Conservation (phyloP, 495 filamentous ascomycete species). For the Xylaria sp. region DNA sequence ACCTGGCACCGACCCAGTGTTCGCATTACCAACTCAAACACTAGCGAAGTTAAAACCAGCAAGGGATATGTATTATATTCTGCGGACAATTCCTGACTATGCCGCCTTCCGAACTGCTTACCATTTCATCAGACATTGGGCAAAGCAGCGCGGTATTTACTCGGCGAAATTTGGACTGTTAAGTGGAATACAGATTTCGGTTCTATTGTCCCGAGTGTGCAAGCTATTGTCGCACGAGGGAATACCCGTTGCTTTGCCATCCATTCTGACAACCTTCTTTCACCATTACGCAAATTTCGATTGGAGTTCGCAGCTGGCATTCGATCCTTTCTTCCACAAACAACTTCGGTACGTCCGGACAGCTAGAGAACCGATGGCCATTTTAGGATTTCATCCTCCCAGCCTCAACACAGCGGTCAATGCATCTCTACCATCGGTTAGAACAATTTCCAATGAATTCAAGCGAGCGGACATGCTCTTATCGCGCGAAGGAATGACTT, state of each 20-base stretch:
- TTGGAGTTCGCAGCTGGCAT: slow-evolving; percentile 55
- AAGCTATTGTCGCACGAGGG: slow-evolving; percentile 50
- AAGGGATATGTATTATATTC: slow-evolving; percentile 62
- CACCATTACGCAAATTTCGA: slow-evolving; percentile 63
- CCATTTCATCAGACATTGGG: slow-evolving; percentile 61
- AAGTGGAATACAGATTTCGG: slow-evolving; percentile 62
- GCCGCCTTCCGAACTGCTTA: slow-evolving; percentile 59
- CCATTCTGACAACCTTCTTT: slow-evolving; percentile 61
- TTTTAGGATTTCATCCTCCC: slow-evolving; percentile 62
- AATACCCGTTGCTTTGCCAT: slow-evolving; percentile 42
- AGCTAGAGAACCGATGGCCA: slow-evolving; percentile 60
- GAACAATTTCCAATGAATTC: slow-evolving; percentile 58
- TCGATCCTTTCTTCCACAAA: slow-evolving; percentile 59
- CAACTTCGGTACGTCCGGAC: slow-evolving; percentile 54
- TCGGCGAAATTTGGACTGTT: slow-evolving; percentile 64
- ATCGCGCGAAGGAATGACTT: slow-evolving; percentile 42
- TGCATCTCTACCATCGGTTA: slow-evolving; percentile 54
- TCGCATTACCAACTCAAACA: slow-evolving; percentile 53
- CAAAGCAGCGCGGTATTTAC: slow-evolving; percentile 62
- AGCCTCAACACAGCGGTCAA: slow-evolving; percentile 59
- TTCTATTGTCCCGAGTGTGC: slow-evolving; percentile 59
- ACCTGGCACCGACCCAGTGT: slow-evolving; percentile 52
- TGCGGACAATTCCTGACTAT: slow-evolving; percentile 58
- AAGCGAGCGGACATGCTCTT: slow-evolving; percentile 47
- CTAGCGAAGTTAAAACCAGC: slow-evolving; percentile 62